Evolutionary conservation across 139 green algal genomes (phyloP), one percentile per base, ranked within the genome.

Genomic region (Micractinium conductrix): DNA sequence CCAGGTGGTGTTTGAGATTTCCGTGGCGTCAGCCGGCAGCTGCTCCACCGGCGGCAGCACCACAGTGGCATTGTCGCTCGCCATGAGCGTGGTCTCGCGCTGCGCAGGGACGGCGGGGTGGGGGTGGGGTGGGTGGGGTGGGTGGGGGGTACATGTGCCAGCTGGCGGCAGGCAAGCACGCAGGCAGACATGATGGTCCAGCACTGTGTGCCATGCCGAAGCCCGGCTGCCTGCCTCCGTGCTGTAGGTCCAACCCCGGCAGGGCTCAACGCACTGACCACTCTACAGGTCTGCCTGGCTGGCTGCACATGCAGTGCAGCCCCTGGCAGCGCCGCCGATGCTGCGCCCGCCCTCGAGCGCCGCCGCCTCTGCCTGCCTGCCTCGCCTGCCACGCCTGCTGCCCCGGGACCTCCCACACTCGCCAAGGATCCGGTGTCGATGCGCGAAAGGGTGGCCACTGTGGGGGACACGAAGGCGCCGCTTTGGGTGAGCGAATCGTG

Each of bases 381-480:
- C 48, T 58, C 16, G 48, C 12, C 48, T 58, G 48, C 48, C 48
- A 10, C 16, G 48, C 48, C 48, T 16, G 12, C 48, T 58, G 48
- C 48, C 48, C 12, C 48, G 16, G 48, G 16, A 24, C 53, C 53
- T 21, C 8, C 8, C 53, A 5, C 60, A 68, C 62, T 70, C 28
- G 40, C 62, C 62, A 70, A n/a, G 62, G 26, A 38, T 0, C 62
- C 30, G 62, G 10, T 19, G 24, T 75, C 40, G 1, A 53, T 1
- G 2, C 69, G 38, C 7, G 69, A 75, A 22, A 75, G 40, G 24
- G 69, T 75, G 40, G 43, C 69, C 1, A 75, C 69, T 0, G 14
- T 38, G 69, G 69, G 69, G 0, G 69, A 75, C 69, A 75, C 28
- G 26, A 75, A 75, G 6, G 69, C 69, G 24, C 69, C 69, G 69